Evolutionary conservation across 2,329 filamentous ascomycete genomes (phyloP), one percentile per base, ranked within the genome.

Genomic region (Monilinia laxa): DNA sequence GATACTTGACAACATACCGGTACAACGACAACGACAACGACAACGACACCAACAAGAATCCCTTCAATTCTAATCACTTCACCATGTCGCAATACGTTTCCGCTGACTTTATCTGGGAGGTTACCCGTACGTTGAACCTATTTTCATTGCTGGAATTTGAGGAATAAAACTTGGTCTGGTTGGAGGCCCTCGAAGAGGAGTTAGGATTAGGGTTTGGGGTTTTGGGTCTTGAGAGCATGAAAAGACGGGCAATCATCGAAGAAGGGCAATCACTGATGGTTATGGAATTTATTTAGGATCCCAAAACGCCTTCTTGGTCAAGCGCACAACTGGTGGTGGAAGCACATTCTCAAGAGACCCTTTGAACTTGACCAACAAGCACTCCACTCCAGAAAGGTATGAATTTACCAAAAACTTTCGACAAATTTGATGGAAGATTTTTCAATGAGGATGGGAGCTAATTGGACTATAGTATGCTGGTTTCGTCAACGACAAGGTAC

Each of bases 301-400:
- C 84, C 88, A 92, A 84, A 97, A 96, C 84, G 83, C 92, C 79
- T 97, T 85, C 87, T 89, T 97, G 80, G 91, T 94, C 80, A 97
- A 97, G 90, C 90, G 92, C 84, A 89, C 87, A 79, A 81, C 83
- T 76, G 85, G 84, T 77, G 93, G 91, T 78, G 90, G 91, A 80
- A 84, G 90, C 76, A 90, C 91, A 82, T 93, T 99, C 87, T 98
- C 94, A 75, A 90, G 91, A 76, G 94, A 98, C 80, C 92, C 93
- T 77, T 83, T 97, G 75, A 99, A 98, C 88, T 82, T 98, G 81
- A 85, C 83, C 80, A 98, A 97, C 90, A 84, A 89, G 82, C 90
- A 96, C 85, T 89, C 86, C 90, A 96, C 85, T 89, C 86, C 76
- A 90, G 92, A 84, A 98, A 96, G 89, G 92, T 95, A 82, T 72